Evolutionary conservation across 768 basidiomycete species (phyloP).

Genomic region (Floccularia luteovirens): DNA sequence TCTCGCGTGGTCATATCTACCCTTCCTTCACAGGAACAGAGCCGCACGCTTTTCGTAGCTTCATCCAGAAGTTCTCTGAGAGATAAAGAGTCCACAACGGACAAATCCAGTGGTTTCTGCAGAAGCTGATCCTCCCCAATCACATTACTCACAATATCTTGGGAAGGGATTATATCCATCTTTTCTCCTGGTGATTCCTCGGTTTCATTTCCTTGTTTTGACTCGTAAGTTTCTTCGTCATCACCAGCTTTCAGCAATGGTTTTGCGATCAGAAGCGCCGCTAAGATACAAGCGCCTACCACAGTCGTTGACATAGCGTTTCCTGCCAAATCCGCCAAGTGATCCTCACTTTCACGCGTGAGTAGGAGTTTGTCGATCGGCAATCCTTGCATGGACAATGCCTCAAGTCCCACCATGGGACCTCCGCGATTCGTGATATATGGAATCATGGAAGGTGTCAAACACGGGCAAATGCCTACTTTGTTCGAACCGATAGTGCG

Average conservation of each 20-base stretch:
- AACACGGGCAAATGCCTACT: constrained; percentile 83
- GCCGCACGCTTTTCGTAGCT: constrained; percentile 65
- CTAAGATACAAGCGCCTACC: constrained; percentile 83
- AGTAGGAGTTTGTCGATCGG: constrained; percentile 88
- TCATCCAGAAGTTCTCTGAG: constrained; percentile 50
- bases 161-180: constrained; percentile 40
- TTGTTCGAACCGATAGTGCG: constrained; percentile 76
- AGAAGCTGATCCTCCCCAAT: constrained; percentile 65
- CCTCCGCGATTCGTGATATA: constrained; percentile 95
- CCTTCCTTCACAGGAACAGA: constrained; percentile 90
- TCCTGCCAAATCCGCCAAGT: constrained; percentile 89
- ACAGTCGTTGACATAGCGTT: constrained; percentile 99
- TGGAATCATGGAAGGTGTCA: constrained; percentile 95
- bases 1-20: constrained; percentile 62
- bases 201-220: constrained; percentile 33
- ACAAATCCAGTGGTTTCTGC: constrained; percentile 62
- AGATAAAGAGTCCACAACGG: constrained; percentile 36
- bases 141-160: constrained; percentile 33
- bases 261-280: constrained; percentile 64
- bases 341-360: constrained; percentile 90
- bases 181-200: constrained; percentile 20
- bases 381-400: constrained; percentile 89
- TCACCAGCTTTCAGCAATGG: constrained; percentile 61
- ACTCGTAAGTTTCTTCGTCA: constrained; percentile 63
- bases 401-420: constrained; percentile 91